A percentile compares a stretch with the other conserved stretches of the same genome.
Conservation (phyloP, 805 yeast species). For the Phaffomyces thermotolerans region DNA sequence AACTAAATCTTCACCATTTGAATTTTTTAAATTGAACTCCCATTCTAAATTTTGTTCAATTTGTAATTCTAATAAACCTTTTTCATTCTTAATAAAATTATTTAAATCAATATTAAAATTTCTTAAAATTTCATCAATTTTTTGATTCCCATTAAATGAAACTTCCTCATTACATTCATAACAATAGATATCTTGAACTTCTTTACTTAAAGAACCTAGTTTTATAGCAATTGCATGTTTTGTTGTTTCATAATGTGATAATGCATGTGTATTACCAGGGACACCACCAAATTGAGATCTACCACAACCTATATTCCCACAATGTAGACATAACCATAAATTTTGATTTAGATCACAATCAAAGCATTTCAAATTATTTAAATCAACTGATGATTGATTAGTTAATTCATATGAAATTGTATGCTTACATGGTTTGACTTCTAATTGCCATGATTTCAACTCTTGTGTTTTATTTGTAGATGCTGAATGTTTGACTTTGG, state of each 20-base stretch:
- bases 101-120: slow-evolving; percentile 59
- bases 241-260: slow-evolving; percentile 53
- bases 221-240: slow-evolving; percentile 83
- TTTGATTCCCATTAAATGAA: slow-evolving; percentile 42
- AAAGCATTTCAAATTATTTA: slow-evolving; percentile 35
- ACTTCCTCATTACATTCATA: slow-evolving; percentile 87
- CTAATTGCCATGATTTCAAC: slow-evolving; percentile 88
- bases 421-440: slow-evolving; percentile 74
- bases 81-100: slow-evolving; percentile 64
- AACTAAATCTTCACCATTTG: slow-evolving; percentile 53
- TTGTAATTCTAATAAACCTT: slow-evolving; percentile 80
- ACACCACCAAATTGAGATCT: slow-evolving; percentile 89
- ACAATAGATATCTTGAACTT: slow-evolving; percentile 82
- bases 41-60: slow-evolving; percentile 89
- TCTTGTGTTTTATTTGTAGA: slow-evolving; percentile 60
- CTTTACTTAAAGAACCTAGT: slow-evolving; percentile 77
- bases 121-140: slow-evolving; percentile 27
- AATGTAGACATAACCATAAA: slow-evolving; percentile 85
- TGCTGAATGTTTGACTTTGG: slow-evolving; percentile 44
- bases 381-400: slow-evolving; percentile 30
- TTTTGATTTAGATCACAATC: slow-evolving; percentile 65
- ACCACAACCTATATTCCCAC: slow-evolving; percentile 95
- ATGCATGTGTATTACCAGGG: slow-evolving; percentile 91
- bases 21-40: slow-evolving; percentile 80
- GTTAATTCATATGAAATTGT: slow-evolving; percentile 39